These are phyloP conservation scores for Miscanthus lutarioriparius DNA, from an alignment of 176 grass and related monocot species.

Conservation along the genomic window DNA sequence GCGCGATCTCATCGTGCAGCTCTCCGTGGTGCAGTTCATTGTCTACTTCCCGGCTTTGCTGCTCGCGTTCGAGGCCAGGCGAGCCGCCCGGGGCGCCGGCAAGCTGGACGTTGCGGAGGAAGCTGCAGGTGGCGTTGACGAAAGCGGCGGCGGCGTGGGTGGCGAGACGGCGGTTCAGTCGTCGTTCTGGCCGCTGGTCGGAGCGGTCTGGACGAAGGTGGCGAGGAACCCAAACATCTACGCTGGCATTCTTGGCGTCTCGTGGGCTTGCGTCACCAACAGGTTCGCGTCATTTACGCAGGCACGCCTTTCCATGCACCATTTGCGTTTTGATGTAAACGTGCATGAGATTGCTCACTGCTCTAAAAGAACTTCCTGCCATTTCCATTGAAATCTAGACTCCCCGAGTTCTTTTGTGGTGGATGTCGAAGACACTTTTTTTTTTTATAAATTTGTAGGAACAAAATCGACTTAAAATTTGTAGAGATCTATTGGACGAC, in stretches of 20 bases:
- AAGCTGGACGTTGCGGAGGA: neutral
- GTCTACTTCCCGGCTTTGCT: slow-evolving; percentile 59
- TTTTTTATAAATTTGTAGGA: neutral
- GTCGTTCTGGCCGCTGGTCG: slow-evolving; percentile 43
- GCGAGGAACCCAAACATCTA: slow-evolving; percentile 71
- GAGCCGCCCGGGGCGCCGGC: slow-evolving; percentile 31
- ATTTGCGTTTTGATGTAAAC: neutral
- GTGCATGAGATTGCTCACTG: neutral
- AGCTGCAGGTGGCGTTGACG: slow-evolving; percentile 28
- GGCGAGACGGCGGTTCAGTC: slow-evolving; percentile 5
- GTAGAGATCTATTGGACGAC: neutral
- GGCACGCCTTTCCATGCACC: neutral
- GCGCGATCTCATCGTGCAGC: slow-evolving; percentile 81
- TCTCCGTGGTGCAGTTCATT: slow-evolving; percentile 75
- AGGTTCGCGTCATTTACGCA: slow-evolving; percentile 33
- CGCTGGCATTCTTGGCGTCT: slow-evolving; percentile 68
- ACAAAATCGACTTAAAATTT: neutral
- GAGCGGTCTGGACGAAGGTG: slow-evolving; percentile 60
- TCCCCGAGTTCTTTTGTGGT: neutral
- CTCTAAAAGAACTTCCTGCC: neutral
- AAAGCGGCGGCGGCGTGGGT: neutral
- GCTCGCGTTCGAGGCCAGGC: slow-evolving; percentile 72
- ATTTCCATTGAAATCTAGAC: neutral
- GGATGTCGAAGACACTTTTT: neutral
- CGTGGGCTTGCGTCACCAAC: slow-evolving; percentile 57